These are phyloP conservation scores for Aspergillus sp. DNA, from an alignment of 2,329 filamentous ascomycete genomes.

Conservation along the genomic window DNA sequence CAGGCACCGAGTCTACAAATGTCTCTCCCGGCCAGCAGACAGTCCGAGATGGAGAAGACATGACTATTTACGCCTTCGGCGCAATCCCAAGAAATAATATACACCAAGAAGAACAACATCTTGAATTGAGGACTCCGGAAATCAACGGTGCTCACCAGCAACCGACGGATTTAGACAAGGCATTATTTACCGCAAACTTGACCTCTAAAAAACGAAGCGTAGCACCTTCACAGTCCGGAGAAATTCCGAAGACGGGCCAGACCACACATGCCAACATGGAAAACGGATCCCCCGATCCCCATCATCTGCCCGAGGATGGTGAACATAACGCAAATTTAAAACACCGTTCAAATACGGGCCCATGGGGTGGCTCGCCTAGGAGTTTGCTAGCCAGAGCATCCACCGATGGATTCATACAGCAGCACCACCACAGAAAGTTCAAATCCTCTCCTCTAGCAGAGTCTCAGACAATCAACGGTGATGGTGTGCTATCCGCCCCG, in stretches of 20 bases:
- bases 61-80: conserved; percentile 7
- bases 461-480: conserved; percentile 20
- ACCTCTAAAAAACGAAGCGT: conserved; percentile 19
- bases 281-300: background rate
- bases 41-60: background rate
- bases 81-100: background rate
- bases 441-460: conserved; percentile 35
- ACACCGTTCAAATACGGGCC: background rate
- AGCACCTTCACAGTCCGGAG: background rate
- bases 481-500: background rate
- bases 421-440: conserved; percentile 23
- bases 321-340: background rate
- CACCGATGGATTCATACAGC: conserved; percentile 12
- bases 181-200: conserved; percentile 26
- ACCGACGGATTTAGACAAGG: conserved; percentile 24
- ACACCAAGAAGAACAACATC: background rate
- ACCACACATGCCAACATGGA: background rate
- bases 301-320: background rate
- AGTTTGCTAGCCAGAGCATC: background rate
- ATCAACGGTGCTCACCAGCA: background rate
- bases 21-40: background rate
- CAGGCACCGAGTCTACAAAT: conserved; percentile 20
- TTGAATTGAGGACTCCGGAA: background rate
- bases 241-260: background rate
- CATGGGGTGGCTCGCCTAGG: background rate